These are phyloP conservation scores for Hypoxylon lenormandii DNA, from an alignment of 495 filamentous ascomycete genomes.

Conservation along the genomic window DNA sequence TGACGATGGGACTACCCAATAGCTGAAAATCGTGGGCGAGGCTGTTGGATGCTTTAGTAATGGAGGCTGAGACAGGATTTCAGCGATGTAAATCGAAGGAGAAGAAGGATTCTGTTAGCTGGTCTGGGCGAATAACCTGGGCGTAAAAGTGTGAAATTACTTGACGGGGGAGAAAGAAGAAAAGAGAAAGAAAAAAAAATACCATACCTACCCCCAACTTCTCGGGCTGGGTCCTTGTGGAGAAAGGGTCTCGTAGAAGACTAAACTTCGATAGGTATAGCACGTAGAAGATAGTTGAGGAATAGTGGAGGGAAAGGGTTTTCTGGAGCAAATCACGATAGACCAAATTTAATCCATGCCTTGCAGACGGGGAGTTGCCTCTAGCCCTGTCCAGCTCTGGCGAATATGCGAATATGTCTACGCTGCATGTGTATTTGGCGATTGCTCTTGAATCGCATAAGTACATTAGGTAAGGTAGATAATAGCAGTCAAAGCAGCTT, in stretches of 20 bases:
- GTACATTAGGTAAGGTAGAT: too few species aligned
- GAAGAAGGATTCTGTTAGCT: too few species aligned
- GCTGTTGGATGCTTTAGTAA: not conserved
- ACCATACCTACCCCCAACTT: slow-evolving; percentile 40
- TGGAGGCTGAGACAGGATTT: slow-evolving; percentile 15
- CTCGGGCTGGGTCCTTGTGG: slow-evolving; percentile 36
- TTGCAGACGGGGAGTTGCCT: slow-evolving; percentile 8
- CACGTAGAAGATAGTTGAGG: slow-evolving; percentile 44
- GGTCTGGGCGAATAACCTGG: too few species aligned
- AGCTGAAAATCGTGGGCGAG: slow-evolving; percentile 14
- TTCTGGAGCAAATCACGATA: slow-evolving; percentile 29
- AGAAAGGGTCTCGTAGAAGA: slow-evolving; percentile 33
- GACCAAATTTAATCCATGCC: slow-evolving; percentile 33
- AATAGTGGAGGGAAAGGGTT: slow-evolving; percentile 33
- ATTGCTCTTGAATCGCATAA: too few species aligned
- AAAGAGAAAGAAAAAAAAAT: slow-evolving; percentile 45
- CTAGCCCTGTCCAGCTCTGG: too few species aligned
- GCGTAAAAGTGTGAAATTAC: not conserved
- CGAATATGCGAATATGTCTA: too few species aligned
- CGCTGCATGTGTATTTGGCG: too few species aligned
- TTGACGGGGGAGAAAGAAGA: slow-evolving; percentile 37
- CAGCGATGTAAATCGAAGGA: too few species aligned
- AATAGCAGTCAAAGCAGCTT: too few species aligned
- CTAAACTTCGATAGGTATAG: slow-evolving; percentile 37
- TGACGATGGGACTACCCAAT: slow-evolving; percentile 30